Evolutionary conservation across 768 basidiomycete species (phyloP).

Genomic region (Rhizopogon rudus): DNA sequence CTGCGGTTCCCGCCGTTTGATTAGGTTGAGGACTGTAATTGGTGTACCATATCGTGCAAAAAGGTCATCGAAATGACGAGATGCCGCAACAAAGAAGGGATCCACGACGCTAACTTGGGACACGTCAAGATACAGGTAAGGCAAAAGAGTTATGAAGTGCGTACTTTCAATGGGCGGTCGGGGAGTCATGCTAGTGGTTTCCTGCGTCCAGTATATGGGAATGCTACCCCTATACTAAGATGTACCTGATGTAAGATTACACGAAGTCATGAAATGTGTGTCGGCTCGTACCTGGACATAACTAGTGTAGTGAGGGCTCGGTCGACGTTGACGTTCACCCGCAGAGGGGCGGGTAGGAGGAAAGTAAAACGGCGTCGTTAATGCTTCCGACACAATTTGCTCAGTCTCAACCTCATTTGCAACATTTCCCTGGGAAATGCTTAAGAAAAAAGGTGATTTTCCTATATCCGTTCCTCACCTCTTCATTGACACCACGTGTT

Average conservation of each 20-base stretch:
- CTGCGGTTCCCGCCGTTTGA: slow-evolving; percentile 77
- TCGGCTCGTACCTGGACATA: slow-evolving; percentile 71
- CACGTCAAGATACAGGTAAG: slow-evolving; percentile 2
- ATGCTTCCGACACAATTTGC: slow-evolving; percentile 89
- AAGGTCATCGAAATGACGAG: slow-evolving; percentile 89
- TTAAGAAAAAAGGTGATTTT: not conserved
- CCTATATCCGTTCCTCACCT: slow-evolving; percentile 40
- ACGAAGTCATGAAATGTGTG: not conserved
- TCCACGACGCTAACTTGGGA: slow-evolving; percentile 82
- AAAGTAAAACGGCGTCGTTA: slow-evolving; percentile 86
- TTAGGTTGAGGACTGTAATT: slow-evolving; percentile 88
- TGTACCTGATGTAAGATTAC: not conserved
- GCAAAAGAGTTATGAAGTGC: slow-evolving; percentile 18
- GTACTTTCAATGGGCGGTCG: slow-evolving; percentile 94
- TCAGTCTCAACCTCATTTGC: slow-evolving; percentile 99
- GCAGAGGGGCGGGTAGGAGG: slow-evolving; percentile 40
- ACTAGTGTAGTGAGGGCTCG: slow-evolving; percentile 87
- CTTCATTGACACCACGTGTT: slow-evolving; percentile 90
- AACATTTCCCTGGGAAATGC: slow-evolving; percentile 75
- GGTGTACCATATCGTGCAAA: slow-evolving; percentile 87
- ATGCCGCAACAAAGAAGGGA: slow-evolving; percentile 91
- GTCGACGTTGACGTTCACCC: slow-evolving; percentile 40
- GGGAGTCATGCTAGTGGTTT: slow-evolving; percentile 83
- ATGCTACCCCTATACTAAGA: slow-evolving; percentile 90
- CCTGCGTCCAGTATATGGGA: slow-evolving; percentile 96